Base-by-base conservation (phyloP, 2,329 filamentous ascomycete species). In the Aureobasidium melanogenum region DNA sequence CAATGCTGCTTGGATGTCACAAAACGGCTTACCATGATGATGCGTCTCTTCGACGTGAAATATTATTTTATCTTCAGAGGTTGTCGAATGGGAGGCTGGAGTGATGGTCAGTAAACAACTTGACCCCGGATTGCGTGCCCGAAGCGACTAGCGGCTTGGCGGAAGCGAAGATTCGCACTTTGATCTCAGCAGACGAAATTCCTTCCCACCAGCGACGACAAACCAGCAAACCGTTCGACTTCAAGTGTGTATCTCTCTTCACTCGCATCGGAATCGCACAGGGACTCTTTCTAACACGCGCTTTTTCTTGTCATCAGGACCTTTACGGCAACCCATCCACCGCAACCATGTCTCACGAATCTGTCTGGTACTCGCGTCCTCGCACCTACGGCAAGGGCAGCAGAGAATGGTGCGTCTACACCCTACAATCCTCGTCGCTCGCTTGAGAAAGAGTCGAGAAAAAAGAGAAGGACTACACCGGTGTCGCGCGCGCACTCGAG, bases 351-450 rank as follows among this genome's bases (percentile, higher is more conserved):
- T 87, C 87, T 80, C 87, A 89, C 91, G 93, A 97, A 84, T 91
- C 88, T 77, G 91, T 97, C 82, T 99, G 93, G 92, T 96, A 95
- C 88, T 96, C 91, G 76, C 92, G 94, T 80, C 94, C 94, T 76
- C 89, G 92, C 81, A 91, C 80, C 79, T 96, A 95, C 86, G 93
- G 93, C 84, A 97, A 97, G 87, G 93, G 93, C 82, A 83, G 89
- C 79, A 89, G 92, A 80, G 80, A 82, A 77, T 97, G 92, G 92
- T 97, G 91, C 78, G 89, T 82, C 59, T 28, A 17, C 24, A 48
- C 8, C n/a, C 34, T 30, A 41, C 44, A 19, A 36, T 36, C 22
- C 34, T 26, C 41, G 22, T n/a, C 54, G 41, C 54, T 8, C 10
- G 22, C n/a, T 36, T 17, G 41, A 38, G 44, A 36, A 36, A 44